phyloP scores from a whole-genome alignment of 495 filamentous ascomycete species.

The Lichina pygmaea region DNA sequence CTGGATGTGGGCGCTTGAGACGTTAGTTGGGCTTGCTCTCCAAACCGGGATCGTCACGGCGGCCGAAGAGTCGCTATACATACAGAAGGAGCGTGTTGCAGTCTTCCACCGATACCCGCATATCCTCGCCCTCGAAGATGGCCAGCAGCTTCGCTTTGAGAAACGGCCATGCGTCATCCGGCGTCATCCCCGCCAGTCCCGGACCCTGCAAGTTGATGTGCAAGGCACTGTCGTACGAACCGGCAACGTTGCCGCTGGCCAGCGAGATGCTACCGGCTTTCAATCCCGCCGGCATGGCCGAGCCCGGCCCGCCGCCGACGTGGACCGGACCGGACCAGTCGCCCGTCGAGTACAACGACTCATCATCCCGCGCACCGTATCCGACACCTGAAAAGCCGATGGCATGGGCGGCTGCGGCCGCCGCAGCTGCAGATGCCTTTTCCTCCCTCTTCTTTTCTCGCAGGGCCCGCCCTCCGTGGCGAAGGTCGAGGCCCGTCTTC shows the following conservation, averaged over 20 bases:
- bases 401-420: slow-evolving; percentile 2
- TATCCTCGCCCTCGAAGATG: slow-evolving; percentile 80
- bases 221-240: background rate
- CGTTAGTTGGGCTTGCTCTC: background rate
- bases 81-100: slow-evolving; percentile 59
- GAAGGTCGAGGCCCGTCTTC: slow-evolving; percentile 62
- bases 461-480: slow-evolving; percentile 62
- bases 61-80: slow-evolving; percentile 1
- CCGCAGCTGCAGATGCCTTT: slow-evolving; percentile 18
- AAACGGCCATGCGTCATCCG: slow-evolving; percentile 87
- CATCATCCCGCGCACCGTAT: background rate
- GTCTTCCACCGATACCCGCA: slow-evolving; percentile 76
- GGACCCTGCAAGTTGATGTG: slow-evolving; percentile 18
- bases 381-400: too few species aligned
- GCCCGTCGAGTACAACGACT: background rate
- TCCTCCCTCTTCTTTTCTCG: slow-evolving; percentile 79
- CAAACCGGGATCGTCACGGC: too few species aligned
- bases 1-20: slow-evolving; percentile 36
- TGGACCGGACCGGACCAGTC: background rate
- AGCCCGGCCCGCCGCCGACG: background rate
- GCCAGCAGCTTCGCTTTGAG: slow-evolving; percentile 73
- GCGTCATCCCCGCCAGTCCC: slow-evolving; percentile 54
- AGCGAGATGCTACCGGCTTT: background rate
- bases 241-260: slow-evolving; percentile 5
- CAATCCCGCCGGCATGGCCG: background rate